Conservation (phyloP, 202 grass and related monocot species). For the Eragrostis tef region DNA sequence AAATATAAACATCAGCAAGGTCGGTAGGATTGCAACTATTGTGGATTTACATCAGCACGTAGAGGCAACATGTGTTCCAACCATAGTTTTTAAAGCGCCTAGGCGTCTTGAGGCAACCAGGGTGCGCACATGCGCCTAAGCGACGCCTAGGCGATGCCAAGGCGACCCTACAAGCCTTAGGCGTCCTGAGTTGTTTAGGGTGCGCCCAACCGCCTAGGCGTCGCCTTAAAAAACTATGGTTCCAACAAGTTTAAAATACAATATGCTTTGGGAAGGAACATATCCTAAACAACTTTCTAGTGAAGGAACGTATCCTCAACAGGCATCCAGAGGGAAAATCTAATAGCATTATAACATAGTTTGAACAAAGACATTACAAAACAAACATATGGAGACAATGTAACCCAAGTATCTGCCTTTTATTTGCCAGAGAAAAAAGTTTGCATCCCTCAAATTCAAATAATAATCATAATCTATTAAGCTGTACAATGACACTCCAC, state of each 20-base stretch:
- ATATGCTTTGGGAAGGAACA: neutral
- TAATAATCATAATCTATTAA: neutral
- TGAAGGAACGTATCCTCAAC: neutral
- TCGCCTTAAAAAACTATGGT: too few relatives aligned
- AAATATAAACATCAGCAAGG: neutral
- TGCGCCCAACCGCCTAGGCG: too few relatives aligned
- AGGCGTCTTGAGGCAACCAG: too few relatives aligned
- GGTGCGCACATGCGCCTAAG: too few relatives aligned
- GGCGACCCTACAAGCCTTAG: too few relatives aligned
- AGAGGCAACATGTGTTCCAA: neutral
- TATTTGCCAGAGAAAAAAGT: neutral
- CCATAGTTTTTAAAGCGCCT: too few relatives aligned
- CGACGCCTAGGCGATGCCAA: too few relatives aligned
- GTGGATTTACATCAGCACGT: conserved; percentile 3
- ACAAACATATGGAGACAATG: neutral
- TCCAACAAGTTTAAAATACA: neutral
- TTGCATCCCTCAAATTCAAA: neutral
- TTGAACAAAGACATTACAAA: neutral
- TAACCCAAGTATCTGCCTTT: neutral
- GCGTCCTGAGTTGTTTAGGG: too few relatives aligned
- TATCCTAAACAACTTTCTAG: neutral
- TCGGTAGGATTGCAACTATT: neutral
- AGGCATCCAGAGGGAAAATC: neutral
- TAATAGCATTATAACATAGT: neutral
- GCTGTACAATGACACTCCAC: neutral